Percentiles rank a stretch among this genome's conserved stretches.
These are phyloP conservation scores for Globisporangium perplexum DNA, from an alignment of 352 stramenopile genomes.

Conservation along the genomic window DNA sequence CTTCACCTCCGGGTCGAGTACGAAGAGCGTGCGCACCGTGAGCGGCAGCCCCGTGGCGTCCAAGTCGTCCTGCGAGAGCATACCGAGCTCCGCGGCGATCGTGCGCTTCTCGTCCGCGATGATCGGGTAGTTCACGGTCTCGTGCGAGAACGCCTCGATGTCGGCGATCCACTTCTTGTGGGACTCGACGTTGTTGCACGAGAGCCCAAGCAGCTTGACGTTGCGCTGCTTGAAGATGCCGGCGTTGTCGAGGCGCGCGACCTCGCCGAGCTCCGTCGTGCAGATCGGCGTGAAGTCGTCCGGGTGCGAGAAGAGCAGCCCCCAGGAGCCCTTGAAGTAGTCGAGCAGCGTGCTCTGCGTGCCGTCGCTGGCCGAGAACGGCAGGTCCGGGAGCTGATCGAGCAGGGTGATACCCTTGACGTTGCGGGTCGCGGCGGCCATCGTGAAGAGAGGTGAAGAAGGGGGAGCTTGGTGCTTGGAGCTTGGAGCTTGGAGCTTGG, in stretches of 20 bases:
- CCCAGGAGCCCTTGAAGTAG: conserved; percentile 62
- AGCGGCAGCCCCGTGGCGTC: conserved; percentile 75
- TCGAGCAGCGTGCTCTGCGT: conserved; percentile 55
- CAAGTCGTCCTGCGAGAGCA: conserved; percentile 82
- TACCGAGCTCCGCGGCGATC: conserved; percentile 82
- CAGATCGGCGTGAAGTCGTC: conserved; percentile 91
- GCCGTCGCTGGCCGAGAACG: conserved; percentile 40
- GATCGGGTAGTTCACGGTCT: conserved; percentile 86
- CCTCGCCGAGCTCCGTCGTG: conserved; percentile 86
- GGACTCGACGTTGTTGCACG: conserved; percentile 67
- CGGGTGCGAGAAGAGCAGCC: conserved; percentile 76
- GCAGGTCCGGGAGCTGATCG: conserved; percentile 22
- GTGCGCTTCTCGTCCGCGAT: conserved; percentile 17
- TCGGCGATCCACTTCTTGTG: conserved; percentile 53
- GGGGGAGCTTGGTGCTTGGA: background rate
- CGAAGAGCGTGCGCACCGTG: conserved; percentile 90
- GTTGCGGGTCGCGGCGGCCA: conserved; percentile 9
- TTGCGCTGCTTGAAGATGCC: conserved; percentile 74
- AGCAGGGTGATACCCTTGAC: conserved; percentile 47
- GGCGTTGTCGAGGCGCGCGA: conserved; percentile 70
- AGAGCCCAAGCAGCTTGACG: conserved; percentile 82
- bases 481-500: background rate
- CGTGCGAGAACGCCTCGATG: conserved; percentile 28
- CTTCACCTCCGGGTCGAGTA: conserved; percentile 88
- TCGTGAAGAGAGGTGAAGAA: background rate